Evolutionary conservation across 768 basidiomycete genomes (phyloP).

Genomic region (Boletus speciosus): DNA sequence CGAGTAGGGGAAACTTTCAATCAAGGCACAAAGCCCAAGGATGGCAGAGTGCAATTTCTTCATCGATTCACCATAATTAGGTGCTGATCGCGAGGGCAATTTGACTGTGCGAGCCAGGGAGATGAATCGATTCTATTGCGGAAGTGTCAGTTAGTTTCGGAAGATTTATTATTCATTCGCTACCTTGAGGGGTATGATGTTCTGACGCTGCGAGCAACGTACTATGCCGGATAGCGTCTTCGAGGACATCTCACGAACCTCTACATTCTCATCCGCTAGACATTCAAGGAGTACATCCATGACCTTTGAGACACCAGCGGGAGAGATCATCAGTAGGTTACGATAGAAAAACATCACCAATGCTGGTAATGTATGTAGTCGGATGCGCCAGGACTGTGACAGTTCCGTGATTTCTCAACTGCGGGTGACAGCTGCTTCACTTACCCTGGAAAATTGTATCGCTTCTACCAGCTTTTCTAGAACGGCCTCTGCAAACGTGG

Average conservation of each 20-base stretch:
- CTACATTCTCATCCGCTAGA: constrained; percentile 85
- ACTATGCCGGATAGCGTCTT: constrained; percentile 83
- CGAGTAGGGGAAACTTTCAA: constrained; percentile 94
- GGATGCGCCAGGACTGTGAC: constrained; percentile 83
- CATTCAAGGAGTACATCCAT: constrained; percentile 85
- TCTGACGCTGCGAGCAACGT: constrained; percentile 85
- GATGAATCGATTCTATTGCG: constrained; percentile 72
- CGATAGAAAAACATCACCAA: constrained; percentile 90
- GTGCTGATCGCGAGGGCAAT: constrained; percentile 67
- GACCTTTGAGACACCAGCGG: constrained; percentile 60
- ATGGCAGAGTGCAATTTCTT: constrained; percentile 84
- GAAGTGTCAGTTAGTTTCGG: constrained; percentile 4
- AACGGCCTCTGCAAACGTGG: constrained; percentile 59
- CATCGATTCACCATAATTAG: constrained; percentile 68
- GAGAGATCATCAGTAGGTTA: constrained; percentile 74
- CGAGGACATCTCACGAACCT: constrained; percentile 89
- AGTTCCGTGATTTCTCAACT: constrained; percentile 10
- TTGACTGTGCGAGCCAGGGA: constrained; percentile 54
- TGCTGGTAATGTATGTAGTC: constrained; percentile 82
- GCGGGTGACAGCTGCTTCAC: constrained; percentile 15
- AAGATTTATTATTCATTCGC: constrained; percentile 3
- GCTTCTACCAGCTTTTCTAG: constrained; percentile 61
- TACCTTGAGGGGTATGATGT: constrained; percentile 81
- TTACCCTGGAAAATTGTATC: constrained; percentile 74
- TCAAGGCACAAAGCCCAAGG: constrained; percentile 87